Evolutionary conservation across 306 rosid species (phyloP).

Genomic region (Neltuma alba): DNA sequence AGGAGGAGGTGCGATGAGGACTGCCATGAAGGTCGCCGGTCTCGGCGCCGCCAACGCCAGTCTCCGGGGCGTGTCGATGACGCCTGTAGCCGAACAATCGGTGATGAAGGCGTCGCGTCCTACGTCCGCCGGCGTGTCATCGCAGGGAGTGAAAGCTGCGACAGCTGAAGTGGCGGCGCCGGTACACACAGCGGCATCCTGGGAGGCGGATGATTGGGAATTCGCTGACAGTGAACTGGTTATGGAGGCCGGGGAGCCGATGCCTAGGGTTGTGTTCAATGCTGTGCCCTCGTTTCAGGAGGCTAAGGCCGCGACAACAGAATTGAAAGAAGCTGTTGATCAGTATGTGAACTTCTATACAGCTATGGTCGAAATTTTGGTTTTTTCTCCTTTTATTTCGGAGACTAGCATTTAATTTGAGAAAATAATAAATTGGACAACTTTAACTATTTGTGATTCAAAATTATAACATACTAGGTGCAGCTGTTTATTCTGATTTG

Average conservation of each 20-base stretch:
- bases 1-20: conserved; percentile 73
- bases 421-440: not conserved
- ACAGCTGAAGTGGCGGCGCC: conserved; percentile 29
- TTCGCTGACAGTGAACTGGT: conserved; percentile 54
- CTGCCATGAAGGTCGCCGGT: conserved; percentile 70
- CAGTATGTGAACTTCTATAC: conserved; percentile 38
- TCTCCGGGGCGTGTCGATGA: conserved; percentile 41
- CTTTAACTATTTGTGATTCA: not conserved
- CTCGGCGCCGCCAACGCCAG: conserved; percentile 44
- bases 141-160: conserved; percentile 35
- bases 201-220: conserved; percentile 70
- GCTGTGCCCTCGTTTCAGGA: conserved; percentile 63
- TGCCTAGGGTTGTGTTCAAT: conserved; percentile 72
- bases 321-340: conserved; percentile 79
- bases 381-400: not conserved
- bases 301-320: conserved; percentile 71
- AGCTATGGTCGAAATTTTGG: not conserved
- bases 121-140: conserved; percentile 37
- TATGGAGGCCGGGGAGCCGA: conserved; percentile 48
- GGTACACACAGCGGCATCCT: conserved; percentile 39
- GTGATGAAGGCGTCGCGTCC: conserved; percentile 41
- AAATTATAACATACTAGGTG: not conserved
- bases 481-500: not conserved
- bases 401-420: not conserved
- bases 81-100: conserved; percentile 43